Base-by-base conservation (phyloP, 169 alveolate species). In the Plasmodium malariae region DNA sequence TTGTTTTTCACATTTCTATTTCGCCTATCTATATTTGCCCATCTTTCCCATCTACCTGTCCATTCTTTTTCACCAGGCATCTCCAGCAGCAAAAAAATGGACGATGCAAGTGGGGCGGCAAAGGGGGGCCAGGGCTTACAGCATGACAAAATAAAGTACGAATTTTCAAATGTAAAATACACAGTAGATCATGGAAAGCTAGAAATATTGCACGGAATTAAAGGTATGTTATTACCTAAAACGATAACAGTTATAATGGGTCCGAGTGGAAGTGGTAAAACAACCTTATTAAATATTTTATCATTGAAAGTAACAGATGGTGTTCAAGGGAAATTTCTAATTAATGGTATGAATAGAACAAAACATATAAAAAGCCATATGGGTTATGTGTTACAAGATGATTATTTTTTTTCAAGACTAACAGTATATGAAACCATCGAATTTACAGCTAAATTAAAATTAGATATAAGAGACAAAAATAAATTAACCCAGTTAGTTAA, bases 201-300 rank as follows among this genome's bases (percentile, higher is more conserved):
- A 11, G 89, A 78, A 78, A 78, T 78, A 14, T 68, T 78, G 9
- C 89, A 78, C 14, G 89, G 89, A 14, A 32, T 78, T 2, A 78
- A 63, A 17, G 89, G 89, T 19, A 62, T 78, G 26, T 37, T 78
- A 1, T 54, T 78, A 1, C 95, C 95, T 1, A 14, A 80, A 45
- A 69, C 68, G 6, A 62, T 93, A 21, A 70, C 89, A 24, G 88
- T 92, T 26, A 49, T 92, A 12, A 60, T 93, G 87, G 97, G 97
- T 17, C 93, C 91, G 34, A 78, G 95, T n/a, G 95, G 96, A 24
- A 90, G 96, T 9, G 96, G 97, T 5, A 95, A 93, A 71, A 92
- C 96, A 49, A 93, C 96, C 11, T 88, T 93, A 88, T 45, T 93
- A 55, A 93, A 92, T 62, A 83, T 92, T 40, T 86, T 95, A 48